Conservation (phyloP, 768 basidiomycete species). For the Leccinum sublutescens region DNA sequence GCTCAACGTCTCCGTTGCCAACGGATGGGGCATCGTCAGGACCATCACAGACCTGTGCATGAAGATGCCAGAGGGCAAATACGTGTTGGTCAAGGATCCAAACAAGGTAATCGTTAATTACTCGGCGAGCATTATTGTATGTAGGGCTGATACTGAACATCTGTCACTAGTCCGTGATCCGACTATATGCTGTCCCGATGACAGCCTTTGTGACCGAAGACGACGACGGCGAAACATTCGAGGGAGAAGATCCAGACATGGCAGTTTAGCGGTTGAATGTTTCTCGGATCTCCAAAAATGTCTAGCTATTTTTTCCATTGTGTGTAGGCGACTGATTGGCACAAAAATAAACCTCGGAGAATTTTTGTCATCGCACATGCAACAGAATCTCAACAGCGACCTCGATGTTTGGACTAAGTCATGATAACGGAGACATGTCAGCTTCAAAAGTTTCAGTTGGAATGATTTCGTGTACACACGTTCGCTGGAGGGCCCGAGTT, state of each 20-base stretch:
- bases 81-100: conserved; percentile 95
- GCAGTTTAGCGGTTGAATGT: conserved; percentile 22
- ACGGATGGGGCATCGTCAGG: conserved; percentile 98
- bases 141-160: conserved; percentile 11
- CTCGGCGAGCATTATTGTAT: not conserved
- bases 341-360: not conserved
- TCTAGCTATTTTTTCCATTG: not conserved
- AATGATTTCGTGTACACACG: conserved; percentile 42
- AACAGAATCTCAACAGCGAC: conserved; percentile 79
- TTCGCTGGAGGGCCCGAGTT: conserved; percentile 76
- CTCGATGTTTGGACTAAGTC: conserved; percentile 69
- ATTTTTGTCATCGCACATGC: conserved; percentile 33
- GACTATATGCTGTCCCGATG: conserved; percentile 89
- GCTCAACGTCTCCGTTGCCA: conserved; percentile 90
- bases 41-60: conserved; percentile 92
- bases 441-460: not conserved
- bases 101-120: conserved; percentile 70
- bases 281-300: conserved; percentile 8
- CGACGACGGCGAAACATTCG: conserved; percentile 52
- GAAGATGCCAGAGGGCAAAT: conserved; percentile 98
- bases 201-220: conserved; percentile 84
- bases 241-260: conserved; percentile 42
- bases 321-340: not conserved
- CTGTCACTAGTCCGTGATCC: conserved; percentile 78
- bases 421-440: conserved; percentile 3